Base-by-base conservation (phyloP, 2,329 filamentous ascomycete genomes). In the Cordyceps cateniannulata region DNA sequence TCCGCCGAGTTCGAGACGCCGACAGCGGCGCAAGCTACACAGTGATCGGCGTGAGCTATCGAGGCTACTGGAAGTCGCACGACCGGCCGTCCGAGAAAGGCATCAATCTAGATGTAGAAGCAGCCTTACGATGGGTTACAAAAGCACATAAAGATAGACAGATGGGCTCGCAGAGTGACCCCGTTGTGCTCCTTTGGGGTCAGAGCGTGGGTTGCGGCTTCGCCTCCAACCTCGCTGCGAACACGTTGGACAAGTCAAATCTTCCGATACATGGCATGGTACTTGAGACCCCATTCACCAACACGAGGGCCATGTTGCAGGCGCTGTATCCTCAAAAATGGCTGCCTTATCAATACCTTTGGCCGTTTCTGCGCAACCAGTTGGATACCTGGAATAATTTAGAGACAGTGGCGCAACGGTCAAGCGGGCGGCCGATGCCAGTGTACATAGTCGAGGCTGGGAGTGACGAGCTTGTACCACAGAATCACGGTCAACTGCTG, bases 311-410 rank as follows among this genome's bases (percentile, higher is more conserved):
- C 20, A 91, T 93, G 88, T 77, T 93, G 6, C 75, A 82, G 47
- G 85, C 83, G 1, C 72, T 93, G 3, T 93, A 93, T 68, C 89
- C 89, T 1, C 88, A 92, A 66, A 89, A 83, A 66, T 93, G 89
- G 88, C 76, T 93, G 7, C 90, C 90, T 0, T 93, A 93, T 70
- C 82, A 83, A 51, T 85, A 93, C 69, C 77, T 93, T 0, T 85
- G 85, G 78, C 87, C 87, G 0, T 92, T 93, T 68, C 77, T 93
- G 12, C 80, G 88, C 65, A 92, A 81, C 62, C 81, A 83, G 45
- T 72, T 86, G 40, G 80, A 86, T 64, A 84, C 77, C 64, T 80
- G 73, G 74, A 69, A 73, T 58, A 85, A 85, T 63, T 64, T 86
- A 32, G 75, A 71, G 3, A 57, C 69, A 29, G 77, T 85, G 67